Base-by-base conservation (phyloP, 352 stramenopile species). In the Stramenopiles sp. region DNA sequence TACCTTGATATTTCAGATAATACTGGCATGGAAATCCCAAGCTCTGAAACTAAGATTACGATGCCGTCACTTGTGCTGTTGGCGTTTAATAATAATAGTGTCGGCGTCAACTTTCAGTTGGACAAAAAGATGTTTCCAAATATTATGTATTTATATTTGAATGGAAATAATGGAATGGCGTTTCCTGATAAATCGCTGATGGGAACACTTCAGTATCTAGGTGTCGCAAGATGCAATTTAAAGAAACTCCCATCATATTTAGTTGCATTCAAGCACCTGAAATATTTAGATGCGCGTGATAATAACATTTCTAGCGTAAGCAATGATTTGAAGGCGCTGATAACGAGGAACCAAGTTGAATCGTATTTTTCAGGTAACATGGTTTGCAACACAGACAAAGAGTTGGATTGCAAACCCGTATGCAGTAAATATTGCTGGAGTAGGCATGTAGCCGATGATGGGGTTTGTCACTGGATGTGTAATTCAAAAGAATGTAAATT, bases 271-370 rank as follows among this genome's bases (percentile, higher is more conserved):
- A 71, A 71, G 53, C 2, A 71, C 35, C 35, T 71, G 35, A 71
- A 71, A 6, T 71, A 71, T 71, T 71, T 71, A 33, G 53, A 71
- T 71, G 53, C 53, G 6, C 33, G 53, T 4, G 53, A 71, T 71
- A 71, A 71, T 6, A 71, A 71, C 53, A 71, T 71, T 71, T 6
- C 6, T 6, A 6, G 35, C 53, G 12, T 71, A 35, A 6, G 35
- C 35, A 6, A 6, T 2, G 53, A 71, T 6, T 6, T 71, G 53
- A 71, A 6, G 6, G 12, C 2, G 2, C 53, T 71, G 2, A 6
- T 71, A 4, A 6, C 4, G 35, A 71, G 1, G 2, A 71, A 71
- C 12, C 6, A 71, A 2, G 12, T 71, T 2, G 2, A 71, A 71
- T 71, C 53, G 31, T 71, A 71, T 6, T 71, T 71, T 71, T 71